A percentile compares a stretch with the other conserved stretches of the same genome.
Evolutionary conservation across 202 grass and related monocot genomes (phyloP).

Genomic region (Panicum hallii): DNA sequence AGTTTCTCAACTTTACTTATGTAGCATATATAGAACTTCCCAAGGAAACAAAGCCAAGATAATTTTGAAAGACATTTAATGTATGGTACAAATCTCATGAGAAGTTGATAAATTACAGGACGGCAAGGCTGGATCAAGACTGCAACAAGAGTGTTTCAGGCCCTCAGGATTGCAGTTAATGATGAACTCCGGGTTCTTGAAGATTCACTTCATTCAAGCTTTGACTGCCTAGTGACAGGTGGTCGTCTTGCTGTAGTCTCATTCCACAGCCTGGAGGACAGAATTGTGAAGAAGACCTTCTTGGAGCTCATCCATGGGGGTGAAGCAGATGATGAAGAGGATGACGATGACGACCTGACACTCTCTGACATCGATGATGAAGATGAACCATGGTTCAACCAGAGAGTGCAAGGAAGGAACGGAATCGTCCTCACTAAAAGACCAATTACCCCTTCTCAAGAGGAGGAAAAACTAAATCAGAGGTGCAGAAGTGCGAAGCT

Average conservation of each 20-base stretch:
- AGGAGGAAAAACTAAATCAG: conserved; percentile 91
- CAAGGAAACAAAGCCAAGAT: not conserved
- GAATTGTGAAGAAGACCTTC: conserved; percentile 90
- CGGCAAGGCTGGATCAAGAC: conserved; percentile 95
- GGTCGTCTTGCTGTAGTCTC: conserved; percentile 85
- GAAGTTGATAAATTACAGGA: conserved; percentile 60
- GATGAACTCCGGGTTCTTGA: conserved; percentile 73
- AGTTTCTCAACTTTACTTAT: not conserved
- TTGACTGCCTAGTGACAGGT: conserved; percentile 78
- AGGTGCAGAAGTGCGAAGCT: conserved; percentile 99
- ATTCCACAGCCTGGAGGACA: conserved; percentile 92
- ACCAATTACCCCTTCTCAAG: conserved; percentile 79
- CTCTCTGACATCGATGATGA: conserved; percentile 38
- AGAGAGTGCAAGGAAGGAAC: conserved; percentile 66
- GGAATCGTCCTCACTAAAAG: conserved; percentile 84
- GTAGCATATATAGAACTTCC: not conserved
- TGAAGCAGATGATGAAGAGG: conserved; percentile 22
- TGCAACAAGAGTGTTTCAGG: conserved; percentile 88
- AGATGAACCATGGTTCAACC: conserved; percentile 68
- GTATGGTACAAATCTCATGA: conserved; percentile 34
- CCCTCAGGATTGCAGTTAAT: conserved; percentile 93
- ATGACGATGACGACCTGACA: not conserved
- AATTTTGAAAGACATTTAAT: not conserved
- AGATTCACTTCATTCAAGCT: conserved; percentile 81
- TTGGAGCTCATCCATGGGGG: conserved; percentile 66